Percentiles rank a stretch among this genome's conserved stretches.
phyloP scores from a whole-genome alignment of 129 eudicot species.

The Flaveria bidentis region DNA sequence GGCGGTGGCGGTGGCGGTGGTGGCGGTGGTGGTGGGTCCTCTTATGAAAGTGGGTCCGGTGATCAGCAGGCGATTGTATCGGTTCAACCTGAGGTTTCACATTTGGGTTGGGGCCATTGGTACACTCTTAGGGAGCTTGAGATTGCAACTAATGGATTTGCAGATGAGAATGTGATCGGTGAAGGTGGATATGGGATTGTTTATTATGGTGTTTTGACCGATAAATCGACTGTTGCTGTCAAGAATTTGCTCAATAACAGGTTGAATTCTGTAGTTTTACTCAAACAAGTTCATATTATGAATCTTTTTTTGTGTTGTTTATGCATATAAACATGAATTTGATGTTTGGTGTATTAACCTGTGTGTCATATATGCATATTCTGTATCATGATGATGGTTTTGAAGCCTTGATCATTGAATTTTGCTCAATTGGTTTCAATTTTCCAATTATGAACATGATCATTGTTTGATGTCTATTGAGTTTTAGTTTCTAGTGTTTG shows the following conservation, averaged over 20 bases:
- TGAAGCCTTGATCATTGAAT: not conserved
- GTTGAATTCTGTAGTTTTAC: conserved; percentile 26
- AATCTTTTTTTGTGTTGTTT: not conserved
- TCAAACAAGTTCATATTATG: not conserved
- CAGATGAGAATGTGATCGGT: conserved; percentile 83
- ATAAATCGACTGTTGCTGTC: conserved; percentile 65
- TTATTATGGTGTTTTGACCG: conserved; percentile 59
- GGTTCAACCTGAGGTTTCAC: conserved; percentile 82
- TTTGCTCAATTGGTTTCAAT: not conserved
- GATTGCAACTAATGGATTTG: conserved; percentile 63
- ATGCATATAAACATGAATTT: conserved; percentile 7
- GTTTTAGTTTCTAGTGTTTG: not conserved
- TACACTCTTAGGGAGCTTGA: conserved; percentile 85
- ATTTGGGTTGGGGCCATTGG: conserved; percentile 97
- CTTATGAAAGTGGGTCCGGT: conserved; percentile 41
- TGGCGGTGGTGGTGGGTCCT: conserved; percentile 35
- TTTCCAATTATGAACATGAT: not conserved
- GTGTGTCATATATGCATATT: not conserved
- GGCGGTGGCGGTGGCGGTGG: not conserved
- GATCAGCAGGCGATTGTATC: conserved; percentile 29
- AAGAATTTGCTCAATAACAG: conserved; percentile 87
- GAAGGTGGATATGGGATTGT: conserved; percentile 97
- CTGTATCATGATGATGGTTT: not conserved
- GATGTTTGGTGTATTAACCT: not conserved
- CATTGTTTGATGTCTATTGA: not conserved